Conservation (phyloP, 2,329 filamentous ascomycete genomes). For the Pochonia chlamydosporia region DNA sequence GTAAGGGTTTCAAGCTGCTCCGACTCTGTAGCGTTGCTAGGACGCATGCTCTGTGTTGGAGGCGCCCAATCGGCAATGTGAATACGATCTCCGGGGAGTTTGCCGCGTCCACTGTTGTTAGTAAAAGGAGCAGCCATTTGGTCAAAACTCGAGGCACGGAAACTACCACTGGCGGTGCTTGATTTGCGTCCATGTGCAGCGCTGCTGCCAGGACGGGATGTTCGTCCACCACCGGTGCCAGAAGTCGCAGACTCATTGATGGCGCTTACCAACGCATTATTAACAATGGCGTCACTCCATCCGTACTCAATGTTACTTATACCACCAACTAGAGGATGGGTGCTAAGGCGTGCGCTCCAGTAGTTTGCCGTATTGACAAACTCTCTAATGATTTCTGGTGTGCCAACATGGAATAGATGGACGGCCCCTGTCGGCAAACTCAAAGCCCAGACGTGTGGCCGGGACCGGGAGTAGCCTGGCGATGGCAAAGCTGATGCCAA, state of each 20-base stretch:
- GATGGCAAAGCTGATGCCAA: slow-evolving; percentile 85
- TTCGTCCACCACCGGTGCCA: slow-evolving; percentile 25
- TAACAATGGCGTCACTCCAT: slow-evolving; percentile 82
- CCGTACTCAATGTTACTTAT: slow-evolving; percentile 97
- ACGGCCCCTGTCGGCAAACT: slow-evolving; percentile 89
- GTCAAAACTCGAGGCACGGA: slow-evolving; percentile 56
- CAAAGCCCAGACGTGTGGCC: slow-evolving; percentile 90
- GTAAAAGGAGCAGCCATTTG: slow-evolving; percentile 47
- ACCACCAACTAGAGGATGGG: slow-evolving; percentile 85
- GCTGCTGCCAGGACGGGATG: slow-evolving; percentile 46
- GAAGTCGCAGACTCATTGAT: slow-evolving; percentile 40
- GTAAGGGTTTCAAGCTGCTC: slow-evolving; percentile 74
- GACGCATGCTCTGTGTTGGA: slow-evolving; percentile 83
- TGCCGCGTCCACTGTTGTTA: slow-evolving; percentile 43
- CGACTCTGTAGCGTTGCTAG: slow-evolving; percentile 68
- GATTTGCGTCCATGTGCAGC: slow-evolving; percentile 34
- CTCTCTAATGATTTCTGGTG: slow-evolving; percentile 87
- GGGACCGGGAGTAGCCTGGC: slow-evolving; percentile 84
- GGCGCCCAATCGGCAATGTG: slow-evolving; percentile 84
- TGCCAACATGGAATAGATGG: slow-evolving; percentile 97
- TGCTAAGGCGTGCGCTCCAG: slow-evolving; percentile 91
- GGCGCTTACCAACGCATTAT: slow-evolving; percentile 47
- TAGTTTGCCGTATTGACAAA: slow-evolving; percentile 95
- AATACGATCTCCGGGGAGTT: slow-evolving; percentile 78
- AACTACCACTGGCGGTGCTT: slow-evolving; percentile 45